Base-by-base conservation (phyloP, 2,329 filamentous ascomycete genomes). In the Colletotrichum destructivum region DNA sequence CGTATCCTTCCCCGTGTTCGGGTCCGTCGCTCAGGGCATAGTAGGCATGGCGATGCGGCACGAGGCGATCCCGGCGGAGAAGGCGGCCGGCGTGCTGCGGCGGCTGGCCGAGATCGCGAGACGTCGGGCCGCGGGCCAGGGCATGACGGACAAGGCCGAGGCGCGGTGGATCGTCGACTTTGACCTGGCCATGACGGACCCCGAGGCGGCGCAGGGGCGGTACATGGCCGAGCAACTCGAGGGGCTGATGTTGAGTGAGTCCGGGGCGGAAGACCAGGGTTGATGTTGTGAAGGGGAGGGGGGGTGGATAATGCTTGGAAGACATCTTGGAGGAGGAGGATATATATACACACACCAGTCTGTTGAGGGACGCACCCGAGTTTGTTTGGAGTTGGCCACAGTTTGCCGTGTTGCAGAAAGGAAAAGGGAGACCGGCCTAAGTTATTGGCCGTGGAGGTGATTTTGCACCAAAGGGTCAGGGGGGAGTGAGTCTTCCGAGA, bases 41-140 rank as follows among this genome's bases (percentile, higher is more conserved):
- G 35, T 62, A 4, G 55, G 54, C 5, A 61, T 66, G 64, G 64
- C 64, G 21, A 44, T 66, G 21, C 64, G 64, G 12, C 46, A 35
- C 42, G 56, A 21, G 26, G 64, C 47, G 21, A 66, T 66, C 11
- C 31, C 2, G 7, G 16, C 64, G 13, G 31, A 16, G 4, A 52
- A 23, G 31, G 64, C 64, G 8, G 31, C 40, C 26, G 44, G 35
- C 31, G 31, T 66, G 9, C 21, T 61, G 31, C 21, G 7, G 16
- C 44, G 49, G 12, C 44, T 66, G 4, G 21, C 21, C 11, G 31
- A 52, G 23, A 62, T 40, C 1, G 63, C 40, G 26, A 49, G 31
- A 16, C 40, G 38, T 12, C 47, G 60, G n/a, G 23, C 15, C 13
- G 18, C 52, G 16, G 21, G 11, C 21, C 47, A 65, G 23, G 62